A percentile compares a stretch with the other conserved stretches of the same genome.
Conservation (phyloP, 495 filamentous ascomycete species). For the Talaromyces borbonicus region DNA sequence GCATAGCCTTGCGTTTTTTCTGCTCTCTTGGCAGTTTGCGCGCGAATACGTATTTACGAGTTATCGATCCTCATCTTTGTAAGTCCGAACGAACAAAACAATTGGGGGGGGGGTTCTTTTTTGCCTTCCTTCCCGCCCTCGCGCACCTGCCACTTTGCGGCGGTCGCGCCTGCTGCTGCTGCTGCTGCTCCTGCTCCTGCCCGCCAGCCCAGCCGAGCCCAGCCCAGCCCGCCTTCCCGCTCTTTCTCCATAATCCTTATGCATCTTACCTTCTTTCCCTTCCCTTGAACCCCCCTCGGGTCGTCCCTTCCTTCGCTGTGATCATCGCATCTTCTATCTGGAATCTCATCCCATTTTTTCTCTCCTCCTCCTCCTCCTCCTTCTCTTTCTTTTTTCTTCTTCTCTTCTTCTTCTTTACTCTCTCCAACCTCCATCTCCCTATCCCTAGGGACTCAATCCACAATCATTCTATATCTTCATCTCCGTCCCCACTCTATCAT, state of each 20-base stretch:
- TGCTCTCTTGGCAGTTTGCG: neutral
- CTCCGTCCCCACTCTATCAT: conserved; percentile 11
- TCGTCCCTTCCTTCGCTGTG: conserved; percentile 2
- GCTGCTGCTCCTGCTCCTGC: neutral
- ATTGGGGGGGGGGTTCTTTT: too few relatives aligned
- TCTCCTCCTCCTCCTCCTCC: conserved; percentile 3
- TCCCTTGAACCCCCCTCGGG: neutral
- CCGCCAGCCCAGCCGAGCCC: neutral
- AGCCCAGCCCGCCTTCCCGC: neutral
- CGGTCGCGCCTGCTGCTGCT: neutral
- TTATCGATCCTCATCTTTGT: too few relatives aligned
- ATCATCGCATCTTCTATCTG: neutral
- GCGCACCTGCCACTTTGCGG: neutral
- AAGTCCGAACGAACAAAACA: too few relatives aligned
- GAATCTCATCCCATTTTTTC: conserved; percentile 1
- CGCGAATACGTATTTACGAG: too few relatives aligned
- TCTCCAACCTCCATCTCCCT: conserved; percentile 8
- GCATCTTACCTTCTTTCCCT: too few relatives aligned
- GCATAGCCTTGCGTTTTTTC: neutral
- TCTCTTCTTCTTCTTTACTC: conserved; percentile 7
- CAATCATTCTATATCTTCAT: conserved; percentile 1
- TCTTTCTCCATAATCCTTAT: neutral
- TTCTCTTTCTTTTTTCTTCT: conserved; percentile 5
- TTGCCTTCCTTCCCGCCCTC: too few relatives aligned
- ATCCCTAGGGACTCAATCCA: conserved; percentile 8